Conservation (phyloP, 208 protist species). For the Trypanosoma vivax region DNA sequence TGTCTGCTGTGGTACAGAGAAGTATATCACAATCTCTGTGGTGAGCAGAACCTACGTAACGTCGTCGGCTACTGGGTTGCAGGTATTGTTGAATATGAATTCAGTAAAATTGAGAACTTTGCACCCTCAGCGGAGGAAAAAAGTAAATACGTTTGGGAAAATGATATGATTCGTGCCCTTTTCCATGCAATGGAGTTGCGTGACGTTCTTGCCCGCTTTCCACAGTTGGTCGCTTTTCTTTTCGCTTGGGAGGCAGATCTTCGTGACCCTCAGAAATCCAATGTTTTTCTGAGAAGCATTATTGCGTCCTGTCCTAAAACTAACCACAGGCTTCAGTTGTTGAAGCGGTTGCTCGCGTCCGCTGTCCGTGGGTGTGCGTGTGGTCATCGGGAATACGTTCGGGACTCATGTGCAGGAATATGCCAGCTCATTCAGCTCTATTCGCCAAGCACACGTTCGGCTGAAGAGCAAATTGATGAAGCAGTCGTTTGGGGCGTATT, state of each 20-base stretch:
- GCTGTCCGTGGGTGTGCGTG: background rate
- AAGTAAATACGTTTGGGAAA: background rate
- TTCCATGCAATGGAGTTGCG: constrained; percentile 10
- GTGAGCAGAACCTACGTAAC: constrained; percentile 1
- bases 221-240: constrained; percentile 5
- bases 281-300: background rate
- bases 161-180: constrained; percentile 1
- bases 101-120: constrained; percentile 2
- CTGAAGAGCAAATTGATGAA: background rate
- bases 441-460: background rate
- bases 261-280: background rate
- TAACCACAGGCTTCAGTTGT: background rate
- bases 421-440: constrained; percentile 12
- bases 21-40: background rate
- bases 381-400: background rate
- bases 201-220: constrained; percentile 6
- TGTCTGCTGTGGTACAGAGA: constrained; percentile 11
- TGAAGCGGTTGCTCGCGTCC: constrained; percentile 1
- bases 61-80: constrained; percentile 14
- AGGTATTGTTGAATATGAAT: constrained; percentile 9
- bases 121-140: background rate
- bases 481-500: constrained; percentile 3
- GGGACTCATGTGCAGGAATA: background rate
- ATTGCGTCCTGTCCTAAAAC: background rate
- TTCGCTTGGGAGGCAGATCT: background rate